These are phyloP conservation scores for Ormosia emarginata DNA, from an alignment of 306 rosid genomes.

Conservation along the genomic window DNA sequence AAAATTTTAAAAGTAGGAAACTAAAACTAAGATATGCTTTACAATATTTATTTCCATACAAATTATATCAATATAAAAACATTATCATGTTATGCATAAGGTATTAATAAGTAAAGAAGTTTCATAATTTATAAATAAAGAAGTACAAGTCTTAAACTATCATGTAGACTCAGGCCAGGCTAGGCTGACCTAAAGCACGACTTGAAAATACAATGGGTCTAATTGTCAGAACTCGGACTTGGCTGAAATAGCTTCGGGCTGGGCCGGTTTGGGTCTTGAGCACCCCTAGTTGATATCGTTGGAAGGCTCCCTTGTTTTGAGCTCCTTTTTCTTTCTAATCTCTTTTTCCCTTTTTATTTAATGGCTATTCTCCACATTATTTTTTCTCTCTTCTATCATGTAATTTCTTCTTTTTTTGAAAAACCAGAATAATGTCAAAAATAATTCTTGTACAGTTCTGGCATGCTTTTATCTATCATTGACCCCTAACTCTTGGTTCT, in stretches of 20 bases:
- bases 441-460: neutral
- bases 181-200: neutral
- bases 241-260: neutral
- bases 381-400: neutral
- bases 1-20: no score
- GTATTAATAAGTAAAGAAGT: no score
- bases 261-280: neutral
- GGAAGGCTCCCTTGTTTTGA: slow-evolving; percentile 10
- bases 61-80: no score
- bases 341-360: neutral
- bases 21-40: neutral
- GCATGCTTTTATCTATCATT: slow-evolving; percentile 9
- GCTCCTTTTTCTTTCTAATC: slow-evolving; percentile 4
- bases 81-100: neutral
- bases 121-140: no score
- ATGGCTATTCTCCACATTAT: neutral
- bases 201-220: neutral
- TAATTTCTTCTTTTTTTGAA: neutral
- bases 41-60: neutral
- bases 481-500: slow-evolving; percentile 6
- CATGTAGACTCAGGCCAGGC: neutral
- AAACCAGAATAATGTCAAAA: neutral
- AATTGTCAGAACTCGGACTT: neutral
- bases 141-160: neutral
- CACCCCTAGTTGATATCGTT: neutral